phyloP scores from a whole-genome alignment of 2,329 filamentous ascomycete genomes.

The Ophiocordyceps sinensis region DNA sequence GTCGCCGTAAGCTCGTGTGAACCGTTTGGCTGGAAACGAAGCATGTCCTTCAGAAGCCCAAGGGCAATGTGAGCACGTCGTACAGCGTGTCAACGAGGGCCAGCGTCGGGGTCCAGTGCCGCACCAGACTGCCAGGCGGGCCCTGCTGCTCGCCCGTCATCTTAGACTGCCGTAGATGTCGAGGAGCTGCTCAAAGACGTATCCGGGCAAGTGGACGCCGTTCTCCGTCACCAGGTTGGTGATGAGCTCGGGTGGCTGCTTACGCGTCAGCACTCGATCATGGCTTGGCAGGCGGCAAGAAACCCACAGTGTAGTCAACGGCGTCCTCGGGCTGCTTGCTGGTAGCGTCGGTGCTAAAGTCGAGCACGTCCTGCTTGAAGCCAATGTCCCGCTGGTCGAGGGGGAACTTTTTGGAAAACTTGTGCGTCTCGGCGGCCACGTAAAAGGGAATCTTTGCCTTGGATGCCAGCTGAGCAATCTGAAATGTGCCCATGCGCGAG shows the following conservation, averaged over 20 bases:
- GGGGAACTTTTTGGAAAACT: conserved; percentile 82
- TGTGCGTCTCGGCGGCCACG: conserved; percentile 89
- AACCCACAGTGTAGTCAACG: conserved; percentile 58
- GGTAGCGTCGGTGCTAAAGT: conserved; percentile 46
- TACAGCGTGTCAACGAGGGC: no score
- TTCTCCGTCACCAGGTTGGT: conserved; percentile 64
- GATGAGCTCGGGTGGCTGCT: conserved; percentile 50
- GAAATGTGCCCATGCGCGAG: conserved; percentile 70
- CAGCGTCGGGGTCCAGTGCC: no score
- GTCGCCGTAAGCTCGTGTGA: no score
- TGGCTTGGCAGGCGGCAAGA: not conserved
- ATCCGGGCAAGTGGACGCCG: conserved; percentile 54
- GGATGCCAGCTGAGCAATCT: conserved; percentile 71
- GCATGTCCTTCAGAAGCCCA: no score
- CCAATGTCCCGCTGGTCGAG: conserved; percentile 69
- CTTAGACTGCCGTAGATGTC: conserved; percentile 39
- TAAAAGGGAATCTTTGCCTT: conserved; percentile 62
- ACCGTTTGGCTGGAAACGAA: no score
- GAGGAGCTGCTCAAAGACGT: conserved; percentile 57
- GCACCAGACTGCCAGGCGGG: no score
- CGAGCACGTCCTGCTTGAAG: conserved; percentile 61
- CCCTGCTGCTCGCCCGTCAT: conserved; percentile 6
- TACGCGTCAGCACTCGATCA: conserved; percentile 10
- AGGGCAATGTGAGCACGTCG: no score
- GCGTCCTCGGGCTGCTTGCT: conserved; percentile 34